A percentile compares a stretch with the other conserved stretches of the same genome.
Evolutionary conservation across 2,329 filamentous ascomycete genomes (phyloP).

Genomic region (Fusarium devonianum): DNA sequence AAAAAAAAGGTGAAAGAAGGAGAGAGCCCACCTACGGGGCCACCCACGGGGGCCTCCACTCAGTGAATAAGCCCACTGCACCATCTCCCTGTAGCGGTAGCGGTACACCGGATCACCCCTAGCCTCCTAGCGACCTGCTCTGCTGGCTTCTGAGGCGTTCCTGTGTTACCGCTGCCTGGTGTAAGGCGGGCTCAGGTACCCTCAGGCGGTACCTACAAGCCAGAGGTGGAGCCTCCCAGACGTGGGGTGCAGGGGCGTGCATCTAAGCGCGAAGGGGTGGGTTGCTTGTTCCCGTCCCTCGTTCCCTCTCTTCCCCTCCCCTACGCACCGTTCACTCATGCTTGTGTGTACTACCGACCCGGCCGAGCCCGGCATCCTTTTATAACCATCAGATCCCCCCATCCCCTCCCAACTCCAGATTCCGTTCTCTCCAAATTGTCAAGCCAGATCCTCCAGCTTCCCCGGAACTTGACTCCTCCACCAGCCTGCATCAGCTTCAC

Average conservation of each 20-base stretch:
- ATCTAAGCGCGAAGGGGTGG: background rate
- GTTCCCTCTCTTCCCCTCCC: slow-evolving; percentile 33
- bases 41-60: slow-evolving; percentile 24
- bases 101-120: slow-evolving; percentile 24
- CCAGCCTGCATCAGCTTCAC: slow-evolving; percentile 21
- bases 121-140: slow-evolving; percentile 28
- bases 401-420: slow-evolving; percentile 41
- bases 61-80: slow-evolving; percentile 21
- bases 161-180: slow-evolving; percentile 40
- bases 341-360: slow-evolving; percentile 39
- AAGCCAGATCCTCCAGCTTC: slow-evolving; percentile 38
- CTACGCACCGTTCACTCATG: slow-evolving; percentile 34
- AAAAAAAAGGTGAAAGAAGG: slow-evolving; percentile 1
- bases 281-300: slow-evolving; percentile 31
- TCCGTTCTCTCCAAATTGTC: slow-evolving; percentile 37
- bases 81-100: slow-evolving; percentile 24
- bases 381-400: slow-evolving; percentile 43
- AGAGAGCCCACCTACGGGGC: slow-evolving; percentile 23
- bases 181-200: slow-evolving; percentile 35
- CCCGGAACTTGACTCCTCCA: slow-evolving; percentile 35
- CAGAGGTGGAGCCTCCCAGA: slow-evolving; percentile 14
- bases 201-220: slow-evolving; percentile 31
- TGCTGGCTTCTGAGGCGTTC: slow-evolving; percentile 26
- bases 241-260: slow-evolving; percentile 30
- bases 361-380: slow-evolving; percentile 46